Base-by-base conservation (phyloP, 2,329 filamentous ascomycete genomes). In the Colletotrichum shisoi region DNA sequence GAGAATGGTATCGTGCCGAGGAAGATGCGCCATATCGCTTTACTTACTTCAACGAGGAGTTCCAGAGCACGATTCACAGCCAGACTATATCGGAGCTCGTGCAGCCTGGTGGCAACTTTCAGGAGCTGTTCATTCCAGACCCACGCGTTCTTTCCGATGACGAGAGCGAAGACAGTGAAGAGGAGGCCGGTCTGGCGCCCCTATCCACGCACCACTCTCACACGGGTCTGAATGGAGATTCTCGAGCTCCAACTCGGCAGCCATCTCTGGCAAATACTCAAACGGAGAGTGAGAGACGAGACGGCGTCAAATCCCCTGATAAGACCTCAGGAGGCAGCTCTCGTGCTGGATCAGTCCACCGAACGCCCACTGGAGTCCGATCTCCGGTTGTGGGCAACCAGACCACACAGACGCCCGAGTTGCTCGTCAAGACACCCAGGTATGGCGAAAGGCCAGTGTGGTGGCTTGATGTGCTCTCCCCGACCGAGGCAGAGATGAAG, bases 21-120 rank as follows among this genome's bases (percentile, higher is more conserved):
- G 94, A 97, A 68, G 94, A 97, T 71, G 88, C 90, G 0, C 95
- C 95, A 0, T 98, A 96, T 76, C 87, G 95, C 31, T 99, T 97
- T 77, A 98, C 95, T 0, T 99, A 99, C 78, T 99, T 99, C 84
- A 98, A 98, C 77, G 95, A 98, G 76, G 93, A 97, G 70, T 93
- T 98, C 63, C 91, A 93, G 73, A 96, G 92, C 77, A 99, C 95
- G 0, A 96, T 99, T 69, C 95, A 99, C 78, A 95, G 93, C 68
- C 92, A 96, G 77, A 95, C 91, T 0, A 97, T 99, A 64, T 96
- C 93, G 2, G 95, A 97, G 76, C 85, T 99, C 21, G 86, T 96
- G 9, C 93, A 97, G 71, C 89, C 92, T 0, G 95, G 93, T 6
- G 86, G 89, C 68, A 91, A 87, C 49, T 99, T 99, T 76, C 85